Evolutionary conservation across 441 rosid species (phyloP).

Genomic region (Eruca vesicaria): DNA sequence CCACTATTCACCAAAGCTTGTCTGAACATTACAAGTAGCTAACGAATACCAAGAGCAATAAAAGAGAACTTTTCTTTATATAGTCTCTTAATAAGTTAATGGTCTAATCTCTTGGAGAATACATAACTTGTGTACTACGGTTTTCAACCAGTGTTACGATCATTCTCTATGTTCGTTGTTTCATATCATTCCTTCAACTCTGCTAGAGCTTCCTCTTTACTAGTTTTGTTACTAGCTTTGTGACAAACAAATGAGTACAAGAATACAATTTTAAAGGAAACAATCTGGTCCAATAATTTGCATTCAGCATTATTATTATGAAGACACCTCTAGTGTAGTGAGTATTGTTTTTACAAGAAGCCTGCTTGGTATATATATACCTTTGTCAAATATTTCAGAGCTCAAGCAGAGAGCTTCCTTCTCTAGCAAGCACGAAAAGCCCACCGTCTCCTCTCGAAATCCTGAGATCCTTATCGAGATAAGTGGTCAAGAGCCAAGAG

Average conservation of each 20-base stretch:
- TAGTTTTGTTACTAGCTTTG: neutral
- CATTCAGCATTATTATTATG: conserved; percentile 14
- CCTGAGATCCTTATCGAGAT: conserved; percentile 81
- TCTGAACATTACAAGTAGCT: neutral
- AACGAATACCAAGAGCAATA: neutral
- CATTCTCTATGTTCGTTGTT: neutral
- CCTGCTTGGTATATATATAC: conserved; percentile 22
- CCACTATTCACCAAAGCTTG: neutral
- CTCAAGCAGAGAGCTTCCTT: conserved; percentile 82
- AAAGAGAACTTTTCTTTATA: neutral
- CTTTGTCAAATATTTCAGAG: conserved; percentile 31
- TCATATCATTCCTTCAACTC: neutral
- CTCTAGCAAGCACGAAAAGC: conserved; percentile 83
- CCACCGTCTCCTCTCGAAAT: conserved; percentile 98
- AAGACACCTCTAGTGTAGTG: conserved; percentile 13
- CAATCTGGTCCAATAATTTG: conserved; percentile 7
- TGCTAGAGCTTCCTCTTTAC: neutral
- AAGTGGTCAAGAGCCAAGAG: conserved; percentile 90
- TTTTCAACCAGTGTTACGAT: neutral
- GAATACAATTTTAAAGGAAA: neutral
- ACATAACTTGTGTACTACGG: conserved; percentile 49
- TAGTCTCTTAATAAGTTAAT: neutral
- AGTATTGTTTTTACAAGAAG: conserved; percentile 23
- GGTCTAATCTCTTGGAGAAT: conserved; percentile 54
- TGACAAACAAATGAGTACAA: neutral